Evolutionary conservation across 1,284 basidiomycete genomes (phyloP).

Genomic region (Cryptococcus jaspeensis): DNA sequence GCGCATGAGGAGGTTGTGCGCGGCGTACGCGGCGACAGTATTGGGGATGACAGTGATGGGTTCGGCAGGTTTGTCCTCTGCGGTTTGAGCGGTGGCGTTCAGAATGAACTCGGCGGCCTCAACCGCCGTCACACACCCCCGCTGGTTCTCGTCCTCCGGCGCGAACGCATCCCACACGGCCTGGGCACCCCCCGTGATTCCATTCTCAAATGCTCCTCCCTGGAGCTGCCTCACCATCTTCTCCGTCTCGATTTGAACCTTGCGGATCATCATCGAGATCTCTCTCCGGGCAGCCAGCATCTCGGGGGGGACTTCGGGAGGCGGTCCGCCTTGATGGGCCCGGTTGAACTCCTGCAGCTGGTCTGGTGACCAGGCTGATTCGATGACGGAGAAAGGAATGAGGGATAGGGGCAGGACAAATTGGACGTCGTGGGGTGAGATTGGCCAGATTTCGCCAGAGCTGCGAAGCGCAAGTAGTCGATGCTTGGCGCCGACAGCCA

Average conservation of each 20-base stretch:
- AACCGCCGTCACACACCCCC: conserved; percentile 26
- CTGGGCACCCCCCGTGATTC: conserved; percentile 33
- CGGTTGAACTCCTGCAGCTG: conserved; percentile 25
- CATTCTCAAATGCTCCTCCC: conserved; percentile 12
- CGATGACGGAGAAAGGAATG: conserved; percentile 19
- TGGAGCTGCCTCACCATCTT: conserved; percentile 32
- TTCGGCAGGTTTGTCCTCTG: not conserved
- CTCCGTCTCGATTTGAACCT: conserved; percentile 41
- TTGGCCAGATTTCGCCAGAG: conserved; percentile 44
- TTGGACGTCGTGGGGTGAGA: conserved; percentile 44
- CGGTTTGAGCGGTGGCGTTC: conserved; percentile 12
- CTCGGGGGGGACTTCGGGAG: conserved; percentile 8
- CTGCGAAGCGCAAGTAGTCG: conserved; percentile 39
- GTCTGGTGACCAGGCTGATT: conserved; percentile 30
- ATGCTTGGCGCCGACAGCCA: conserved; percentile 25
- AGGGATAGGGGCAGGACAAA: conserved; percentile 45
- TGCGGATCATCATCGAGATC: conserved; percentile 36
- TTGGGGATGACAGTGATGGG: conserved; percentile 19
- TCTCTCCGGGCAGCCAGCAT: conserved; percentile 37
- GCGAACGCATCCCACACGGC: conserved; percentile 34
- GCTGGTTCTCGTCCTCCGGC: conserved; percentile 7
- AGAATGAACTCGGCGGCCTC: conserved; percentile 36
- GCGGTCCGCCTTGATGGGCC: conserved; percentile 11
- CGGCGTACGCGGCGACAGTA: conserved; percentile 57
- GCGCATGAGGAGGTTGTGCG: conserved; percentile 73